Evolutionary conservation across 352 stramenopile species (phyloP).

Genomic region (Globisporangium recalcitrans): DNA sequence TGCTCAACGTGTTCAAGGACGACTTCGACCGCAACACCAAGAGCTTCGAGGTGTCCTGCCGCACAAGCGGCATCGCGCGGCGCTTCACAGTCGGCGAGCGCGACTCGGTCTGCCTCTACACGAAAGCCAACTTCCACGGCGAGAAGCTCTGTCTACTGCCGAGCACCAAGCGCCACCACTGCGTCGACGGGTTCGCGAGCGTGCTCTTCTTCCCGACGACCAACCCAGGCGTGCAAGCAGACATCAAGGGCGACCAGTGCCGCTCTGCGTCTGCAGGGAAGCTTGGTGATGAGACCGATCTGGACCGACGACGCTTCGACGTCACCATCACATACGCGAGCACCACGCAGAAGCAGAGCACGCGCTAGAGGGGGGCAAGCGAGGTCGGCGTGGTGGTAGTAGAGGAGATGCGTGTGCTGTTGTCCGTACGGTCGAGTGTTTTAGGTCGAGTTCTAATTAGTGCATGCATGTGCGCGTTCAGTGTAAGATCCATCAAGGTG

Average conservation of each 20-base stretch:
- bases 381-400: background rate
- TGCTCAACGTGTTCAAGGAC: conserved; percentile 21
- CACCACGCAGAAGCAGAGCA: conserved; percentile 8
- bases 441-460: no score
- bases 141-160: conserved; percentile 19
- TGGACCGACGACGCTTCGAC: conserved; percentile 15
- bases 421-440: no score
- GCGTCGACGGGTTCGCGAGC: conserved; percentile 17
- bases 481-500: background rate
- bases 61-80: conserved; percentile 13
- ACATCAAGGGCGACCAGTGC: conserved; percentile 15
- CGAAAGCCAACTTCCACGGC: conserved; percentile 18
- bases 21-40: conserved; percentile 16
- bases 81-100: conserved; percentile 16
- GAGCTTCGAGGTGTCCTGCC: conserved; percentile 17
- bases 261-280: conserved; percentile 9
- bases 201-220: conserved; percentile 20
- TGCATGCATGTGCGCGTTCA: background rate
- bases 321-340: conserved; percentile 10
- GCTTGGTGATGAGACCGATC: conserved; percentile 14
- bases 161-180: conserved; percentile 12
- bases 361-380: background rate
- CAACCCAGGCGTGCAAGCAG: conserved; percentile 12
- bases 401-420: background rate
- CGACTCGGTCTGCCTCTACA: conserved; percentile 19